These are phyloP conservation scores for Leishmania tarentolae DNA, from an alignment of 208 protist genomes.

Conservation along the genomic window DNA sequence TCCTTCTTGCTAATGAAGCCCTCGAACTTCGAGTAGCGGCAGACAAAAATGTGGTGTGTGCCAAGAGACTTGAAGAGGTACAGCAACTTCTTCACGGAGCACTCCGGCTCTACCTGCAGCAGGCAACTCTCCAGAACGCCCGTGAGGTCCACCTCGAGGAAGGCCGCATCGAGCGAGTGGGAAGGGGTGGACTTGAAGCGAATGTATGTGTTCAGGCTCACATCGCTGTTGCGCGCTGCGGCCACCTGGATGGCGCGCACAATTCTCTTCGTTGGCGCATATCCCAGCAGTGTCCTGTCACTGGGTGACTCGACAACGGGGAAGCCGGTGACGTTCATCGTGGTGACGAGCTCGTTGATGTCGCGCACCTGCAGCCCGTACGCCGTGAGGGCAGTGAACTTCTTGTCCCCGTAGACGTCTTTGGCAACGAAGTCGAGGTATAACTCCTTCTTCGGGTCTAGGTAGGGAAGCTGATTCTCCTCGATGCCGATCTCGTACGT, in stretches of 20 bases:
- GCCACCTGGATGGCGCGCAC: slow-evolving; percentile 59
- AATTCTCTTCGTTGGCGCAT: slow-evolving; percentile 65
- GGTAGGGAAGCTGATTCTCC: slow-evolving; percentile 75
- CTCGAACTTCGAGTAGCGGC: slow-evolving; percentile 61
- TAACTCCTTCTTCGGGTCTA: slow-evolving; percentile 84
- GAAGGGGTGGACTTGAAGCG: slow-evolving; percentile 45
- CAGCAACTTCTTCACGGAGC: slow-evolving; percentile 66
- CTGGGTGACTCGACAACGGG: slow-evolving; percentile 62
- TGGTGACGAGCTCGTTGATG: slow-evolving; percentile 59
- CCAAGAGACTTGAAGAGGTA: slow-evolving; percentile 82
- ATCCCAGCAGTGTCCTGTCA: slow-evolving; percentile 73
- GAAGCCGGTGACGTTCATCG: slow-evolving; percentile 73
- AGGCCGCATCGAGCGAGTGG: slow-evolving; percentile 22
- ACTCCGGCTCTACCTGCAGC: slow-evolving; percentile 74
- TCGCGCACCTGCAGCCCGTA: slow-evolving; percentile 62
- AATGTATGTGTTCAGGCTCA: slow-evolving; percentile 47
- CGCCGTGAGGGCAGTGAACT: slow-evolving; percentile 69
- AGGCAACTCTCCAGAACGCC: slow-evolving; percentile 56
- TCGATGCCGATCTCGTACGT: slow-evolving; percentile 83
- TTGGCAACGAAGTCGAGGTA: slow-evolving; percentile 55
- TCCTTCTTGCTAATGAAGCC: slow-evolving; percentile 84
- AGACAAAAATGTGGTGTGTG: slow-evolving; percentile 68
- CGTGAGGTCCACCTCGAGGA: slow-evolving; percentile 60
- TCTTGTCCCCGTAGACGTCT: slow-evolving; percentile 52
- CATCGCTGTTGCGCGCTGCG: slow-evolving; percentile 42